Conservation (phyloP, 1,284 basidiomycete genomes). For the Waitea zeae region DNA sequence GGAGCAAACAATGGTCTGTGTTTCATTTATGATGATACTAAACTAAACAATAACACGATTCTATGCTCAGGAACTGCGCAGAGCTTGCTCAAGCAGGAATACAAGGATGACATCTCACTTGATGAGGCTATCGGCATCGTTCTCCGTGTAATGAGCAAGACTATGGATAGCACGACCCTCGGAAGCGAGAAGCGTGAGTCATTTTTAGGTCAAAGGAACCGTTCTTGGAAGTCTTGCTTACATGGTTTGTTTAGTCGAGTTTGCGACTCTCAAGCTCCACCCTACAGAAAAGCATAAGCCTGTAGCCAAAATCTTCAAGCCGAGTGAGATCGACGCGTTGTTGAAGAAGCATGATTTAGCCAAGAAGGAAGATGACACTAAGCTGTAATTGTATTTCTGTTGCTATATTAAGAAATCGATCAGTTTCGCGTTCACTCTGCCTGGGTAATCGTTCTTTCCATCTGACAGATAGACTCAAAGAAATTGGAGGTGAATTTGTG, state of each 20-base stretch:
- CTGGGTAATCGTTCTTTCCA: too few species aligned
- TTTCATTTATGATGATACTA: neutral
- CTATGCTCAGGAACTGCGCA: slow-evolving; percentile 50
- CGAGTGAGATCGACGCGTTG: slow-evolving; percentile 81
- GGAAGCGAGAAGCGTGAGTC: slow-evolving; percentile 85
- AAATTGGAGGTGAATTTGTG: too few species aligned
- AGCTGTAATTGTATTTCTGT: too few species aligned
- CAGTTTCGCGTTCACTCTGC: too few species aligned
- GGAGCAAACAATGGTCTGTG: slow-evolving; percentile 74
- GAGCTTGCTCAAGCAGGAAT: slow-evolving; percentile 93
- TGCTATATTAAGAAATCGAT: too few species aligned
- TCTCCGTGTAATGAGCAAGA: slow-evolving; percentile 95
- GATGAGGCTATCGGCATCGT: slow-evolving; percentile 89
- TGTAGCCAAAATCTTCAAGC: slow-evolving; percentile 84
- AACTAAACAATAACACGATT: neutral
- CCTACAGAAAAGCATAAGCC: slow-evolving; percentile 54
- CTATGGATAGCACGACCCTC: slow-evolving; percentile 96
- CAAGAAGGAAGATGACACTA: slow-evolving; percentile 72
- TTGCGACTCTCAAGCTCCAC: slow-evolving; percentile 84
- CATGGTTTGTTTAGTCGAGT: slow-evolving; percentile 64
- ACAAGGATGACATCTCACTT: slow-evolving; percentile 86
- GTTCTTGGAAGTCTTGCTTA: slow-evolving; percentile 3
- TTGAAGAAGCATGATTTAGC: slow-evolving; percentile 73
- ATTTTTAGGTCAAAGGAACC: slow-evolving; percentile 1
- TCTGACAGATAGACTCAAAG: too few species aligned